Evolutionary conservation across 306 rosid genomes (phyloP), one percentile per base, ranked within the genome.

Genomic region (Cicer yamashitae): DNA sequence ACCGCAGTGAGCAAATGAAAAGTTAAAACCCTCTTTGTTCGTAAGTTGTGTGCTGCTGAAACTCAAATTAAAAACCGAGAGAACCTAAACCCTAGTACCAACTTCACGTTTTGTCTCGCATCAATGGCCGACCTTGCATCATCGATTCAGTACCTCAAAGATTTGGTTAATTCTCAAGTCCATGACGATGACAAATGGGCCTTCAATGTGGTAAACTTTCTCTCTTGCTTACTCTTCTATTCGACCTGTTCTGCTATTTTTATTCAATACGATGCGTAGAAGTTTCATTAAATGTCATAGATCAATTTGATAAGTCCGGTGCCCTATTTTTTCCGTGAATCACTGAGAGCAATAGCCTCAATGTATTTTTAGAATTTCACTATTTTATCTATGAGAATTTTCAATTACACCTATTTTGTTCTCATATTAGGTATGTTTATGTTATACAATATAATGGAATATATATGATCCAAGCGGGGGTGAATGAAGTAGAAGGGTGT

Each of bases 141-240:
- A 66, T 86, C 98, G 20, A 47, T 88, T 14, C 96, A 89, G 34
- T 73, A 84, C 81, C 64, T 86, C 70, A 93, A 89, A 70, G 84
- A 80, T 44, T 80, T 91, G 82, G 0, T 86, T 61, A 73, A 75
- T 63, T 78, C 97, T 70, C 97, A 93, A 86, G 58, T 86, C 77
- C 12, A 84, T 1, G 96, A 89, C 72, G 96, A 93, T 58, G 89
- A 91, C 18, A 93, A 91, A 70, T 89, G 96, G 93, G 97, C 91
- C 45, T 88, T 82, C 75, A 93, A 91, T 82, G 61, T 67, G 97
- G 98, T 93, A 87, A 71, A 12, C 15, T 57, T 10, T 43, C 38
- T 10, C 67, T 10, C 22, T 78, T 44, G 0, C 58, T 0, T 6
- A 40, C 2, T 69, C 38, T 34, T 66, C 7, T 46, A 6, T 39